Conservation (phyloP, 2,329 filamentous ascomycete species). For the Botrytis pseudocinerea region DNA sequence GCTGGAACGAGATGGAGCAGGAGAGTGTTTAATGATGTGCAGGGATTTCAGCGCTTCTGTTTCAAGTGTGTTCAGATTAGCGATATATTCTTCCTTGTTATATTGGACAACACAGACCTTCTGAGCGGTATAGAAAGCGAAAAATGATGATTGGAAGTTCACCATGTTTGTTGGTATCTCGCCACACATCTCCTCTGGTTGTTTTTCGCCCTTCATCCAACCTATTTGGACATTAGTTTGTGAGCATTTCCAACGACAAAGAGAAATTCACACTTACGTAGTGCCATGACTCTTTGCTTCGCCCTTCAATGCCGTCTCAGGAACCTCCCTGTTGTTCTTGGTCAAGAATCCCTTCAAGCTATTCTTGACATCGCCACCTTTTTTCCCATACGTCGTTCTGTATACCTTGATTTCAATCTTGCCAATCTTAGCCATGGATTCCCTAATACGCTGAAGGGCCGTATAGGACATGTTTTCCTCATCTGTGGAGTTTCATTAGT, state of each 20-base stretch:
- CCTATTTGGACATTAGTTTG: not conserved
- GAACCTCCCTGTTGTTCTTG: conserved; percentile 8
- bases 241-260: not conserved
- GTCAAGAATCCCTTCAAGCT: conserved; percentile 10
- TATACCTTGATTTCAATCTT: conserved; percentile 28
- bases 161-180: not conserved
- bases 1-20: not conserved
- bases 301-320: conserved; percentile 31
- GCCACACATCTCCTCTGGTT: conserved; percentile 3
- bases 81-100: not conserved
- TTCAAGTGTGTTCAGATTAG: not conserved
- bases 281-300: conserved; percentile 30
- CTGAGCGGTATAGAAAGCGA: conserved; percentile 10
- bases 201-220: not conserved
- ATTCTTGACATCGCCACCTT: conserved; percentile 9
- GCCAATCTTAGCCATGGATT: conserved; percentile 23
- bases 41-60: not conserved
- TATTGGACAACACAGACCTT: not conserved
- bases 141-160: not conserved
- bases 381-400: conserved; percentile 23
- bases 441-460: not conserved
- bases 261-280: conserved; percentile 23
- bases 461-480: not conserved
- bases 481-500: not conserved
- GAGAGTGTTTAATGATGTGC: conserved; percentile 3